Evolutionary conservation across 2,329 filamentous ascomycete species (phyloP), one percentile per base, ranked within the genome.

Genomic region (Amauroascus niger): DNA sequence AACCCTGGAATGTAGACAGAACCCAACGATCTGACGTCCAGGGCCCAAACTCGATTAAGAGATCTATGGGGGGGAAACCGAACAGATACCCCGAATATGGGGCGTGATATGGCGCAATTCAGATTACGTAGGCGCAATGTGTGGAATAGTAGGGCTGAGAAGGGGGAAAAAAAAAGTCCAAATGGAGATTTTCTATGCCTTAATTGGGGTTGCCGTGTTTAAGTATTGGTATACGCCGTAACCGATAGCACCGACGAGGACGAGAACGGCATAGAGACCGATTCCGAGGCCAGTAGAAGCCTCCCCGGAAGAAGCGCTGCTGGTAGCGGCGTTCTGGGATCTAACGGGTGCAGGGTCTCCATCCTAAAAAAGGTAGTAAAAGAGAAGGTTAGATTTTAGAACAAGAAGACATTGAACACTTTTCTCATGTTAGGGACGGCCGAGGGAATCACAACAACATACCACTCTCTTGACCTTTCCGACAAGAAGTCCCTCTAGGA

Each of bases 171-270:
- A n/a, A n/a, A n/a, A n/a, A n/a, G n/a, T n/a, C 11, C 3, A 33
- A 22, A 22, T 22, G 13, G 22, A n/a, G 16, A 22, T 8, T 55
- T 46, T 43, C 35, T 57, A 53, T 52, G 52, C 43, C 33, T 57
- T 40, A 9, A 49, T 37, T 43, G 51, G 51, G 33, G 51, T 49
- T 11, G 49, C 51, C 14, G 52, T 54, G 43, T 50, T 53, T 63
- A 94, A 71, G 77, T 93, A 95, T 73, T 90, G 84, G 79, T 91
- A 96, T 64, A 79, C 87, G 63, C 79, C 80, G 75, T 88, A 97
- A 59, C 87, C 88, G 58, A 82, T 70, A 47, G 82, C 77, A 61
- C 84, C 90, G 63, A 88, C 88, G 61, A 91, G 68, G 62, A 95
- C 76, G 64, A 96, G 71, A 62, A 95, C 63, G 56, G 83, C 86